A percentile compares a stretch with the other conserved stretches of the same genome.
These are phyloP conservation scores for Penicillium arizonense DNA, from an alignment of 495 filamentous ascomycete species.

Conservation along the genomic window DNA sequence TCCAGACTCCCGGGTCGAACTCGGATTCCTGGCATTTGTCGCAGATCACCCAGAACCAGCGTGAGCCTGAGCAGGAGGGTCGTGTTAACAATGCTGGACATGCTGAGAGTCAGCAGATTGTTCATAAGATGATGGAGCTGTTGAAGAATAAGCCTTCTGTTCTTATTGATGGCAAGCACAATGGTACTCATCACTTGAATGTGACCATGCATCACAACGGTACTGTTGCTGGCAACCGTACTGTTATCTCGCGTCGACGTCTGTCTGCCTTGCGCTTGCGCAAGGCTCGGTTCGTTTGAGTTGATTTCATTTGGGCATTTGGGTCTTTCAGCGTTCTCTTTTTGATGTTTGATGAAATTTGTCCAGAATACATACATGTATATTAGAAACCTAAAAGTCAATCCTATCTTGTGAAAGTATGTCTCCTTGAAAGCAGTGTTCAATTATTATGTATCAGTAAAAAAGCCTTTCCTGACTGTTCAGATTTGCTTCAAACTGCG, in stretches of 20 bases:
- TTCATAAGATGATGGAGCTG: slow-evolving; percentile 20
- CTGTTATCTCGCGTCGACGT: slow-evolving; percentile 17
- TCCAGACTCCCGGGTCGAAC: slow-evolving; percentile 28
- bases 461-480: too few relatives aligned
- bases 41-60: slow-evolving; percentile 12
- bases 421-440: too few relatives aligned
- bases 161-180: slow-evolving; percentile 18
- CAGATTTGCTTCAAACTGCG: too few relatives aligned
- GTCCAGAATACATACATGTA: too few relatives aligned
- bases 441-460: too few relatives aligned
- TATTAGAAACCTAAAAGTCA: too few relatives aligned
- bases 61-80: slow-evolving; percentile 16
- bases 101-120: slow-evolving; percentile 17
- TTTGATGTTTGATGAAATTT: neutral
- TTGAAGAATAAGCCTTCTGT: slow-evolving; percentile 14
- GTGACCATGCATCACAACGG: slow-evolving; percentile 15
- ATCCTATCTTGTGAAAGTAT: too few relatives aligned
- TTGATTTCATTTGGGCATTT: too few relatives aligned
- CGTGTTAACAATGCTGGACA: slow-evolving; percentile 27
- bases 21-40: slow-evolving; percentile 19
- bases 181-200: slow-evolving; percentile 13
- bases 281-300: slow-evolving; percentile 2
- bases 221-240: slow-evolving; percentile 15
- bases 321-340: neutral
- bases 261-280: slow-evolving; percentile 25